A percentile compares a stretch with the other conserved stretches of the same genome.
Conservation (phyloP, 345 rosid species). For the Durio zibethinus region DNA sequence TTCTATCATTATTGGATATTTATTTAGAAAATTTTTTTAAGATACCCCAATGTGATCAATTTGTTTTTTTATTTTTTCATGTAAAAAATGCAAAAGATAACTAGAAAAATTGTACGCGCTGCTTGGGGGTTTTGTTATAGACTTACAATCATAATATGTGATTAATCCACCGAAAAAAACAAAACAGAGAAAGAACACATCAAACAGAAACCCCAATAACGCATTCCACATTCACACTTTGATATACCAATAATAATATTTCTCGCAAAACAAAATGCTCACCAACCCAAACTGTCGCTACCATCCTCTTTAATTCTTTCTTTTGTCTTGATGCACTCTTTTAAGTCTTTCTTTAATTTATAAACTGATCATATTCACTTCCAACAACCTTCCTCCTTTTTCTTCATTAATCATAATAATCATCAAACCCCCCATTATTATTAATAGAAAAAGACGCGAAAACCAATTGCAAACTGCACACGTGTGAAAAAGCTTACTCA, state of each 20-base stretch:
- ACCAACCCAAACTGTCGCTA: background rate
- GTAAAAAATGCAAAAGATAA: background rate
- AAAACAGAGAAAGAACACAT: background rate
- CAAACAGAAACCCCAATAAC: background rate
- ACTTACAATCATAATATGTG: background rate
- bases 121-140: background rate
- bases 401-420: constrained; percentile 14
- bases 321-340: too few species aligned
- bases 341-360: background rate
- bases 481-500: constrained; percentile 15
- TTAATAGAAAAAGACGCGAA: constrained; percentile 17
- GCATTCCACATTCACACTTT: background rate
- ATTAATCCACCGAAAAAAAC: background rate
- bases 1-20: too few species aligned
- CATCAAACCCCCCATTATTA: constrained; percentile 16
- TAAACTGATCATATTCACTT: background rate
- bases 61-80: too few species aligned
- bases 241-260: background rate
- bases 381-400: constrained; percentile 11
- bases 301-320: background rate
- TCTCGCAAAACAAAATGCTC: background rate
- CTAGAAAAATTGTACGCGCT: background rate
- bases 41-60: too few species aligned
- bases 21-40: too few species aligned
- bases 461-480: constrained; percentile 7